Base-by-base conservation (phyloP, 2,329 filamentous ascomycete genomes). In the Diaporthe eres region DNA sequence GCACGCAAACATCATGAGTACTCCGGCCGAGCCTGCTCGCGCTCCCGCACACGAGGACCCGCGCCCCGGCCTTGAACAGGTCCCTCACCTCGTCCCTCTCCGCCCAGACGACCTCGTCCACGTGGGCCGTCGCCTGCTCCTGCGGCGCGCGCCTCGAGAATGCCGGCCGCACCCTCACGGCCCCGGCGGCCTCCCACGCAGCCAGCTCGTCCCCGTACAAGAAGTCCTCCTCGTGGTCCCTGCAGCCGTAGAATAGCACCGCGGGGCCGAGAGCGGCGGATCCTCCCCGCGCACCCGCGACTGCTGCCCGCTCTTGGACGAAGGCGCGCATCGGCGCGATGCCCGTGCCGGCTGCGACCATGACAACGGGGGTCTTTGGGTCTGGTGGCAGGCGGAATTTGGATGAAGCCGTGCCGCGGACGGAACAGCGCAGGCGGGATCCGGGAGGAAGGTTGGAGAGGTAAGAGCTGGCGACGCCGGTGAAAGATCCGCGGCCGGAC, bases 311-410 rank as follows among this genome's bases (percentile, higher is more conserved):
- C 75, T 88, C 86, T 37, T 84, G 75, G 25, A 81, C 75, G 76
- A 83, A 83, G 51, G 79, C 82, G 4, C 81, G 80, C 78, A 83
- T 82, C 0, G 87, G 88, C 0, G 88, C 87, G 8, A 90, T 81
- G 9, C 88, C 88, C 0, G 88, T 89, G 4, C 89, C 89, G 0
- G 88, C 85, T 0, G 82, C 86, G 13, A 89, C 82, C 83, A 89
- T 87, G 70, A 91, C 83, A 25, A 91, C 81, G 0, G 89, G 88
- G 0, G 84, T 86, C 2, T 82, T 82, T 12, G 78, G 67, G 4
- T 83, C 81, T 13, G 82, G 77, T 0, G 87, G 87, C 1, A 88
- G 83, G 72, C 85, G 85, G 83, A 89, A 89, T 42, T 84, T 85
- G 57, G 57, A 60, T 4, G 83, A 85, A 82, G 60, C 61, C 5